Base-by-base conservation (phyloP, 2,329 filamentous ascomycete genomes). In the Exophiala viscosa region DNA sequence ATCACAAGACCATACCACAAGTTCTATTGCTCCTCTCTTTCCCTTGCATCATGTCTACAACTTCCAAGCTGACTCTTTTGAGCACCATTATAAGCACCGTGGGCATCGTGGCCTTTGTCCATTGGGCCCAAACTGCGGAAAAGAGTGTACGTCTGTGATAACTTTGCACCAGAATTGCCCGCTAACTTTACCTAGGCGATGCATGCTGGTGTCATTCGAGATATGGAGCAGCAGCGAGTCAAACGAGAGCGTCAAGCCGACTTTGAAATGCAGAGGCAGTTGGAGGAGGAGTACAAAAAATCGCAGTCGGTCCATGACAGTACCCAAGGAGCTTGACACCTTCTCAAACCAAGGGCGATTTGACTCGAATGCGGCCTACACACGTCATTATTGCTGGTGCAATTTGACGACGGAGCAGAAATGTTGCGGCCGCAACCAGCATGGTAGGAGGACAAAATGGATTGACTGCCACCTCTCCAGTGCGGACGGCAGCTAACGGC, bases 131-230 rank as follows among this genome's bases (percentile, higher is more conserved):
- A 70, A 83, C 86, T 65, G 79, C 80, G 32, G 93, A 99, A 68
- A 85, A 88, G 77, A 81, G 83, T 60, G 92, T 96, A 77, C 55
- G 84, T 74, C 15, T 31, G 39, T 9, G n/a, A 43, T 39, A 10
- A 39, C 23, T 10, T 57, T 47, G 34, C 10, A n/a, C 35, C 18
- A 48, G 36, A 13, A 20, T 44, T 31, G 18, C 13, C 18, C 17
- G 20, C 48, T 54, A 31, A 50, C 39, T 33, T 14, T 36, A 33
- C 18, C 17, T 58, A 73, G 93, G 88, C 89, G 52, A 99, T 99
- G 93, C 93, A 99, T 67, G 83, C 87, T 61, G 93, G 93, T 40
- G 93, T 99, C 38, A 76, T 97, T 60, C 88, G 92, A 59, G 93
- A 99, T 66, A 87, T 96, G 78, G 92, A 97, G 67, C 90, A 95